Conservation (phyloP, 805 yeast species). For the Teunomyces panamensis region DNA sequence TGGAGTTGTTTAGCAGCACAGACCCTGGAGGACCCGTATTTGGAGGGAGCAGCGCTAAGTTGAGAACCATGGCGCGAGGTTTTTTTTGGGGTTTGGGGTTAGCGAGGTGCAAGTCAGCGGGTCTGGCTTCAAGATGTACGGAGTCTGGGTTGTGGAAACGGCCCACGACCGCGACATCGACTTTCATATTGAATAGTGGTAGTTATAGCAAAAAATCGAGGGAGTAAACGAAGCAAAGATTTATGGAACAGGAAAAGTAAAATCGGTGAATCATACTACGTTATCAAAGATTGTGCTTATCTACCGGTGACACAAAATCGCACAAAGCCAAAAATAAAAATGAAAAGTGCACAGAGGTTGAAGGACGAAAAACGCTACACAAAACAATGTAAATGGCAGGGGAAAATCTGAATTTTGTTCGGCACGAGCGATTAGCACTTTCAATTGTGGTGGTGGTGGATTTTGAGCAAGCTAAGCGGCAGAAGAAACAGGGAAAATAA, state of each 20-base stretch:
- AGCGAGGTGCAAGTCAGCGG: not conserved
- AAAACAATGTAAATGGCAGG: not conserved
- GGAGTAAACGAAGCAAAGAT: not conserved
- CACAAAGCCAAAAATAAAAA: not conserved
- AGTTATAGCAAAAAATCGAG: no score
- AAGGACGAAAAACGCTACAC: not conserved
- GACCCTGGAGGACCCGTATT: slow-evolving; percentile 37
- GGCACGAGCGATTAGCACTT: slow-evolving; percentile 1
- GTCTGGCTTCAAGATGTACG: not conserved
- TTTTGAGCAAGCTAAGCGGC: not conserved
- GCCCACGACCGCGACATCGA: slow-evolving; percentile 2
- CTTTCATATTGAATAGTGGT: not conserved
- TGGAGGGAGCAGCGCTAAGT: slow-evolving; percentile 26
- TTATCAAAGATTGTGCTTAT: not conserved
- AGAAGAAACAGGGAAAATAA: not conserved
- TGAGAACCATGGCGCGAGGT: slow-evolving; percentile 10
- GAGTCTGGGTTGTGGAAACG: not conserved
- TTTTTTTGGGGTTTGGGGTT: not conserved
- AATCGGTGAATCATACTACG: not conserved
- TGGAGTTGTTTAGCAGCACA: slow-evolving; percentile 13
- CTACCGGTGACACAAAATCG: slow-evolving; percentile 1
- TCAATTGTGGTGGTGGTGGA: slow-evolving; percentile 3
- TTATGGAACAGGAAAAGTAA: not conserved
- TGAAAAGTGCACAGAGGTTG: not conserved
- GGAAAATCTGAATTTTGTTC: not conserved